phyloP scores from a whole-genome alignment of 768 basidiomycete genomes.

The Serendipita vermifera region DNA sequence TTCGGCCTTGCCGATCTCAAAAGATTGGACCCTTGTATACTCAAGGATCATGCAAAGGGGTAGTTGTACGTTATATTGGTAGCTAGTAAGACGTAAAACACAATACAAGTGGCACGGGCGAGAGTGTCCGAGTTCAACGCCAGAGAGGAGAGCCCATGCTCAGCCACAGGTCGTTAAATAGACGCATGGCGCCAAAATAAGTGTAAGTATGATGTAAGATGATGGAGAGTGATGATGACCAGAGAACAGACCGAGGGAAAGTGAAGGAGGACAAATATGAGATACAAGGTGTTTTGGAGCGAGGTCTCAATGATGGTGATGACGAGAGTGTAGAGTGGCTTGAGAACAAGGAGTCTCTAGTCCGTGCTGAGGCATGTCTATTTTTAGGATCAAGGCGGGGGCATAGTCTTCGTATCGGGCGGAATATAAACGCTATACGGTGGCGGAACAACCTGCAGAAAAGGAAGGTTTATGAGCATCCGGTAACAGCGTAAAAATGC shows the following conservation, averaged over 20 bases:
- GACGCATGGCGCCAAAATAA: not conserved
- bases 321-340: no score
- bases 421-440: not conserved
- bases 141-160: no score
- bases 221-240: not conserved
- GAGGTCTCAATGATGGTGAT: no score
- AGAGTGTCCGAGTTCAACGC: no score
- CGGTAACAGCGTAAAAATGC: not conserved
- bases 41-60: no score
- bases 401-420: constrained; percentile 6
- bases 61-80: not conserved
- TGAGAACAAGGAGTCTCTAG: no score
- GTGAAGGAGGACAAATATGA: not conserved
- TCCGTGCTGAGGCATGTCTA: no score
- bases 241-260: not conserved
- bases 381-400: no score
- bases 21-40: no score
- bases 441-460: not conserved
- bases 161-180: not conserved
- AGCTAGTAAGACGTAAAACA: not conserved
- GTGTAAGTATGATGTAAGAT: not conserved
- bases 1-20: no score
- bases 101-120: not conserved
- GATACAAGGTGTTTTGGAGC: no score
- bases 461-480: not conserved